These are phyloP conservation scores for Geotrichum citri-aurantii DNA, from an alignment of 1,139 yeast species.

Conservation along the genomic window DNA sequence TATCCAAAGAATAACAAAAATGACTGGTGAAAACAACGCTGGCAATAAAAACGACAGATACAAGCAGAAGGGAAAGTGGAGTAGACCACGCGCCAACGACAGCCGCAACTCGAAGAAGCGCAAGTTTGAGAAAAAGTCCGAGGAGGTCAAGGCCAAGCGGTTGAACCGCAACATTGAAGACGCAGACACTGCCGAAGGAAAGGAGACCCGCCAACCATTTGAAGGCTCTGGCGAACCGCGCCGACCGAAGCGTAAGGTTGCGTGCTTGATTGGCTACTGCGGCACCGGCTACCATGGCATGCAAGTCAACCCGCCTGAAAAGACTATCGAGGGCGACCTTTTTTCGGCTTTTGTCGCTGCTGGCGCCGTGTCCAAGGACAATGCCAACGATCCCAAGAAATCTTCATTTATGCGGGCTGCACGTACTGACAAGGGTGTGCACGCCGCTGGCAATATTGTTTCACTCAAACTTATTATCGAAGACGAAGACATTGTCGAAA, in stretches of 20 bases:
- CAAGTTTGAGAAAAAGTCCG: slow-evolving; percentile 14
- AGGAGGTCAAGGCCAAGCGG: slow-evolving; percentile 15
- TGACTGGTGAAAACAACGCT: slow-evolving; percentile 7
- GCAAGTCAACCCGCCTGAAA: slow-evolving; percentile 88
- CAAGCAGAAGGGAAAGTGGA: slow-evolving; percentile 20
- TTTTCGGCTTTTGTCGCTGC: slow-evolving; percentile 81
- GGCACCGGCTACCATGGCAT: slow-evolving; percentile 98
- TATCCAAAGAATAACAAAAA: background rate
- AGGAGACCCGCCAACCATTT: slow-evolving; percentile 6
- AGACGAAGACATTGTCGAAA: slow-evolving; percentile 67
- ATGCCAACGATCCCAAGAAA: slow-evolving; percentile 84
- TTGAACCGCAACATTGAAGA: slow-evolving; percentile 16
- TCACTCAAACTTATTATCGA: slow-evolving; percentile 85
- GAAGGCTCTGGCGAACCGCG: slow-evolving; percentile 43
- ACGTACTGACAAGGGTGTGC: slow-evolving; percentile 97
- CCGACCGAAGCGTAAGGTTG: slow-evolving; percentile 80
- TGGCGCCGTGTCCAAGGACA: slow-evolving; percentile 86
- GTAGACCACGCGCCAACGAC: slow-evolving; percentile 19
- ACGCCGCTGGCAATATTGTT: slow-evolving; percentile 95
- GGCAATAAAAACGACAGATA: slow-evolving; percentile 10
- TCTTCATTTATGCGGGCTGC: slow-evolving; percentile 94
- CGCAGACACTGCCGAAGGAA: slow-evolving; percentile 5
- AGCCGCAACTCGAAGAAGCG: slow-evolving; percentile 16
- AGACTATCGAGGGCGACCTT: slow-evolving; percentile 87
- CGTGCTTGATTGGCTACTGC: slow-evolving; percentile 90